Evolutionary conservation across 176 grass and related monocot genomes (phyloP).

Genomic region (Rhipidocladum racemiflorum): DNA sequence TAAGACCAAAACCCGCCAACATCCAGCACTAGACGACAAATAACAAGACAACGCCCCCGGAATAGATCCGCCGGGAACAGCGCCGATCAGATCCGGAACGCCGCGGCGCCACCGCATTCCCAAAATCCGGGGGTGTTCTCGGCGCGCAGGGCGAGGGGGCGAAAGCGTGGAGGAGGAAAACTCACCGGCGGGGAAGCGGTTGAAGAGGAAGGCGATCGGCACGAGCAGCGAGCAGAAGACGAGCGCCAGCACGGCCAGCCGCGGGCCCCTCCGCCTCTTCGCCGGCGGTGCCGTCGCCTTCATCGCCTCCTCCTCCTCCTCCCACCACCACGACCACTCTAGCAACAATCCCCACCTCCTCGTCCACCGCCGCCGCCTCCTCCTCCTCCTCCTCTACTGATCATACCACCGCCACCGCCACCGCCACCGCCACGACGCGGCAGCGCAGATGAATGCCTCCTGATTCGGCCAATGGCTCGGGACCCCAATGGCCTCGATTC

Average conservation of each 20-base stretch:
- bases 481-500: slow-evolving; percentile 15
- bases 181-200: slow-evolving; percentile 79
- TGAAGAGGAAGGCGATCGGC: slow-evolving; percentile 89
- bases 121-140: neutral
- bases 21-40: slow-evolving; percentile 25
- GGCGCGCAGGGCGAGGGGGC: neutral
- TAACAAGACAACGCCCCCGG: neutral
- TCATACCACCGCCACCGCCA: slow-evolving; percentile 46
- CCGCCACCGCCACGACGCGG: slow-evolving; percentile 37
- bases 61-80: slow-evolving; percentile 39
- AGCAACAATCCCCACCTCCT: slow-evolving; percentile 3
- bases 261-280: slow-evolving; percentile 80
- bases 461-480: slow-evolving; percentile 33
- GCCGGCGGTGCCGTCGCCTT: slow-evolving; percentile 75
- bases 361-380: neutral
- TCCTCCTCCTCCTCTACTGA: slow-evolving; percentile 23
- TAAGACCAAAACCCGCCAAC: slow-evolving; percentile 15
- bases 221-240: slow-evolving; percentile 96
- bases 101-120: slow-evolving; percentile 36
- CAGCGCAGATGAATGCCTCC: slow-evolving; percentile 36
- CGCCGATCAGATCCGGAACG: slow-evolving; percentile 40
- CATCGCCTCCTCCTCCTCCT: slow-evolving; percentile 47
- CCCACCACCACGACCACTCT: neutral
- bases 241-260: slow-evolving; percentile 84
- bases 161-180: neutral